Evolutionary conservation across 1,284 basidiomycete genomes (phyloP), one percentile per base, ranked within the genome.

Genomic region (Sphaerobolus stellatus): DNA sequence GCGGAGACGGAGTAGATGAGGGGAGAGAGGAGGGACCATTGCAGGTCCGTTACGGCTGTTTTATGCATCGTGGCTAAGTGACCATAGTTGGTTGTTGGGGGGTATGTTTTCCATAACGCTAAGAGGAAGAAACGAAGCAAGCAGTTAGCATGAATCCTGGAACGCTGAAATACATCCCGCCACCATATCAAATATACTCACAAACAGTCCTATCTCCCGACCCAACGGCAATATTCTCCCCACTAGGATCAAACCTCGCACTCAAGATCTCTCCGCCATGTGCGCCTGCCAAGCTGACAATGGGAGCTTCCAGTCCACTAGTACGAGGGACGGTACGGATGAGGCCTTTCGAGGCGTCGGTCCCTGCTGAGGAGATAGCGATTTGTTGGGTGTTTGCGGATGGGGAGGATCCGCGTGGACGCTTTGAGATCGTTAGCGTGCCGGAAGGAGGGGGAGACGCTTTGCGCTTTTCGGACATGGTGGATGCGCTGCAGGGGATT

Each of bases 81-180:
- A n/a, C 79, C 89, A 58, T 90, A 91, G 73, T 92, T 92, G 5
- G 81, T 86, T 60, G 91, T 90, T 16, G 90, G 88, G 8, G 88
- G 70, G 57, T 92, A 92, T 8, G 90, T 92, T 57, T 83, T 73
- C 90, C 89, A 92, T 50, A 92, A 68, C 0, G 90, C 89, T 91
- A 53, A 41, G 22, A 7, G 41, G 46, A 20, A 52, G 29, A 52
- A 18, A 22, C 50, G 30, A 52, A n/a, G 34, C 33, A 34, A 29
- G 50, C 50, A 46, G 59, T 52, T 28, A 51, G 28, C 52, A 47
- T 5, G 34, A 44, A 43, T 7, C 47, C 11, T 18, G 24, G 1
- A 22, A 33, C 44, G 5, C 27, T 52, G 30, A 41, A 29, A 24
- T 9, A 33, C 7, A 20, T 9, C 11, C 18, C 20, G 20, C 11